Evolutionary conservation across 2,329 filamentous ascomycete species (phyloP).

Genomic region (Aureobasidium sp.): DNA sequence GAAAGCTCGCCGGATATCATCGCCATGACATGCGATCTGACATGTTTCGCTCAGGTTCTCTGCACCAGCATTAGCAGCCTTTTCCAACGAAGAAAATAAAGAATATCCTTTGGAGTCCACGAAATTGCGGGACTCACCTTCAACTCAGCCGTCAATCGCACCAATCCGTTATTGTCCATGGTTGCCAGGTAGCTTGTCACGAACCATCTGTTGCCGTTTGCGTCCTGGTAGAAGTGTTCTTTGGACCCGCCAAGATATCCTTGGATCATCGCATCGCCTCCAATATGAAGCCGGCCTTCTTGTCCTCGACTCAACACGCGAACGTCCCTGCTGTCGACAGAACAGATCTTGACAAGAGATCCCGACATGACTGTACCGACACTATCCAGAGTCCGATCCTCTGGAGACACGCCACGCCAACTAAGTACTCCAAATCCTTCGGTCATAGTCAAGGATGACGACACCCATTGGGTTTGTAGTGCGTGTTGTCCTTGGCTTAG

Average conservation of each 20-base stretch:
- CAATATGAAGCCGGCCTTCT: slow-evolving; percentile 1
- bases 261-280: background rate
- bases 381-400: background rate
- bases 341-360: background rate
- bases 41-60: background rate
- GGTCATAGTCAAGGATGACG: background rate
- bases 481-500: background rate
- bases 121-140: background rate
- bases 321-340: background rate
- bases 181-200: background rate
- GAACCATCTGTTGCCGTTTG: background rate
- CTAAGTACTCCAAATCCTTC: background rate
- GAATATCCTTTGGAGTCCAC: background rate
- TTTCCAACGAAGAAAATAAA: background rate
- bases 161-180: background rate
- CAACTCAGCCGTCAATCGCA: background rate
- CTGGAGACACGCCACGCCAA: background rate
- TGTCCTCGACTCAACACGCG: background rate
- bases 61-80: background rate
- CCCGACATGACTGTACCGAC: background rate
- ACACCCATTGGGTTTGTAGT: background rate
- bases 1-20: background rate
- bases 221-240: background rate
- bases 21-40: background rate
- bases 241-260: background rate